Percentiles rank a stretch among this genome's conserved stretches.
Evolutionary conservation across 1,284 basidiomycete species (phyloP).

Genomic region (Stygiomarasmius scandens): DNA sequence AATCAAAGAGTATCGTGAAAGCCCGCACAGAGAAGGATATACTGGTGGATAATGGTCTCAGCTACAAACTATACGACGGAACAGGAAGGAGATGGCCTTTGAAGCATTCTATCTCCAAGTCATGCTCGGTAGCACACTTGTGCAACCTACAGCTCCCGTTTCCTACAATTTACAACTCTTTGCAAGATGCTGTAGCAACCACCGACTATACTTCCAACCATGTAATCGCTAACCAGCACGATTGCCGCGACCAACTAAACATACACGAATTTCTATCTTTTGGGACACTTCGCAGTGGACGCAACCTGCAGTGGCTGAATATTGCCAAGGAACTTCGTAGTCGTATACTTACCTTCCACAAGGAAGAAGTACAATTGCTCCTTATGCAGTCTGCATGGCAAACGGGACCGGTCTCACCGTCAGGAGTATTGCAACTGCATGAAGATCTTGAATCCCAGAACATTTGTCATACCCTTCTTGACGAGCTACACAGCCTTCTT

Average conservation of each 20-base stretch:
- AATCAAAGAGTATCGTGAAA: slow-evolving; percentile 21
- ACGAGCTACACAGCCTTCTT: slow-evolving; percentile 33
- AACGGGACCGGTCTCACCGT: slow-evolving; percentile 33
- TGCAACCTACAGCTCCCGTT: slow-evolving; percentile 29
- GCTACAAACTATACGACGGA: slow-evolving; percentile 21
- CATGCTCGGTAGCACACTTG: neutral
- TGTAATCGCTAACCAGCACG: slow-evolving; percentile 40
- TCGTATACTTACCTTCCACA: slow-evolving; percentile 36
- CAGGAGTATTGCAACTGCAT: slow-evolving; percentile 25
- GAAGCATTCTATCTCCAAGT: slow-evolving; percentile 12
- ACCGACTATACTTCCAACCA: slow-evolving; percentile 44
- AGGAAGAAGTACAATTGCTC: slow-evolving; percentile 41
- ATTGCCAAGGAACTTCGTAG: slow-evolving; percentile 43
- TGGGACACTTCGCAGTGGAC: slow-evolving; percentile 44
- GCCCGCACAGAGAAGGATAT: slow-evolving; percentile 11
- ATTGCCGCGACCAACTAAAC: slow-evolving; percentile 35
- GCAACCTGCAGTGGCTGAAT: slow-evolving; percentile 51
- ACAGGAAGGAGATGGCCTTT: slow-evolving; percentile 13
- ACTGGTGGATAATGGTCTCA: slow-evolving; percentile 33
- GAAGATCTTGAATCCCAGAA: slow-evolving; percentile 26
- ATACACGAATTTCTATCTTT: slow-evolving; percentile 48
- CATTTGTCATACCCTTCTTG: slow-evolving; percentile 38
- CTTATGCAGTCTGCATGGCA: slow-evolving; percentile 45
- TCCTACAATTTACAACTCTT: slow-evolving; percentile 29
- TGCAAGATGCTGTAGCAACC: slow-evolving; percentile 37